These are phyloP conservation scores for Oryza punctata DNA, from an alignment of 176 grass and related monocot genomes.

Conservation along the genomic window DNA sequence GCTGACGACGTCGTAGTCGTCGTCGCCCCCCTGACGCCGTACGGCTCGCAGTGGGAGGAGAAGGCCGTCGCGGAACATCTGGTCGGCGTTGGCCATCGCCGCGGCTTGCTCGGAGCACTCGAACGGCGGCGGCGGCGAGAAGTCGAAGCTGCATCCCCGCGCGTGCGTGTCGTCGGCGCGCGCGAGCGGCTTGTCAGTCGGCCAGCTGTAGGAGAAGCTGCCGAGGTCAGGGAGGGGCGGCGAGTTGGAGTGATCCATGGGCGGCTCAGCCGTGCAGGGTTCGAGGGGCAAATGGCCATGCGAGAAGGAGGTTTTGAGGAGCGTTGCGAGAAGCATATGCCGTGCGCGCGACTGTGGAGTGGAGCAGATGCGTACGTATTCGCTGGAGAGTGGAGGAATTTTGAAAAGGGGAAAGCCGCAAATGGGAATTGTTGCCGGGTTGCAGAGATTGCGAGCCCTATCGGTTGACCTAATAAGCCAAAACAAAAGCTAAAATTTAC, in stretches of 20 bases:
- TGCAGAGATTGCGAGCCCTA: slow-evolving; percentile 1
- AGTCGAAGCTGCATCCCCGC: slow-evolving; percentile 32
- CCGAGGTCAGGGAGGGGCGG: slow-evolving; percentile 34
- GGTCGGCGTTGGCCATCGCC: slow-evolving; percentile 43
- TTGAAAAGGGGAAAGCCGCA: neutral
- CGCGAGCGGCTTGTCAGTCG: slow-evolving; percentile 19
- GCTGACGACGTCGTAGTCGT: neutral
- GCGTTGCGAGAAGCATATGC: neutral
- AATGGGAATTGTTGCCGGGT: neutral
- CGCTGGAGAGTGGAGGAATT: neutral
- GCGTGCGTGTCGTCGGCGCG: neutral
- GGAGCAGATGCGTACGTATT: neutral
- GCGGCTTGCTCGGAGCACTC: neutral
- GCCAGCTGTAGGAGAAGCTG: slow-evolving; percentile 63
- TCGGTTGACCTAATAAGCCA: too few relatives aligned
- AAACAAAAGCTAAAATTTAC: too few relatives aligned
- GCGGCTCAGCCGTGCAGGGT: neutral
- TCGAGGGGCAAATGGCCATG: neutral
- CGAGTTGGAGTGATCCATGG: slow-evolving; percentile 35
- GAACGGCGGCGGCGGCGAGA: neutral
- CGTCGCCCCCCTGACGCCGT: neutral
- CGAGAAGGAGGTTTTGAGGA: neutral
- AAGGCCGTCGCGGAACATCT: slow-evolving; percentile 55
- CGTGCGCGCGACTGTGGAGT: neutral
- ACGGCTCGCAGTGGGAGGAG: slow-evolving; percentile 45